Conservation (phyloP, 2,329 filamentous ascomycete species). For the Sporothrix sp. region DNA sequence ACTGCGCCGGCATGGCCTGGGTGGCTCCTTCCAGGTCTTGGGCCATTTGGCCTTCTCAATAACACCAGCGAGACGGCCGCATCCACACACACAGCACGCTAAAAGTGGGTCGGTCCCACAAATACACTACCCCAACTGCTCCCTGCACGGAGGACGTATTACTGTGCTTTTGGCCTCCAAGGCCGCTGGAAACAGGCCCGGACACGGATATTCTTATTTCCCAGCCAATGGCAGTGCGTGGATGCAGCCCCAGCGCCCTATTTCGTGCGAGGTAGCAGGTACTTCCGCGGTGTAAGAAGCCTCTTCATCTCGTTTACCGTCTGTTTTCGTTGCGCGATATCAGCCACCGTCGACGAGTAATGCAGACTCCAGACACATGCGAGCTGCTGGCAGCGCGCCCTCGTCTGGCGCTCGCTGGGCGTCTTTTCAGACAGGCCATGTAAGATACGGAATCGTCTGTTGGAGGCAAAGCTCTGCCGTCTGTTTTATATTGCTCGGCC, state of each 20-base stretch:
- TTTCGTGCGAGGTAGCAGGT: constrained; percentile 10
- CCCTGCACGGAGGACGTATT: too few relatives aligned
- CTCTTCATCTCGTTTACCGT: background rate
- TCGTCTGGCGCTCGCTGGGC: too few relatives aligned
- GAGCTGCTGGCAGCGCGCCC: too few relatives aligned
- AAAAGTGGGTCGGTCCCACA: constrained; percentile 10
- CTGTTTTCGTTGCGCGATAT: background rate
- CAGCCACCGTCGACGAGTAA: background rate
- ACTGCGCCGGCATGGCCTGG: constrained; percentile 11
- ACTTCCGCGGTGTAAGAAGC: constrained; percentile 3
- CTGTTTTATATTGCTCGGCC: too few relatives aligned
- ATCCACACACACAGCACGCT: constrained; percentile 6
- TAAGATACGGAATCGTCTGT: too few relatives aligned
- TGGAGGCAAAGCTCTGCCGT: too few relatives aligned
- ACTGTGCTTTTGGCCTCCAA: background rate
- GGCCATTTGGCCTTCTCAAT: constrained; percentile 18
- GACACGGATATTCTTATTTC: constrained; percentile 15
- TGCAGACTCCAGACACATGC: too few relatives aligned
- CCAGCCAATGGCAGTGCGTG: constrained; percentile 16
- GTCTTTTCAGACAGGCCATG: too few relatives aligned
- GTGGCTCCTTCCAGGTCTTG: background rate
- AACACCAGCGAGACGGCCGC: constrained; percentile 20
- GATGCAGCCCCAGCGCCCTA: constrained; percentile 5
- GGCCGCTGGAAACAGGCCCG: constrained; percentile 12
- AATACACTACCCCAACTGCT: background rate